These are phyloP conservation scores for Acephala macrosclerotiorum DNA, from an alignment of 2,329 filamentous ascomycete genomes.

Conservation along the genomic window DNA sequence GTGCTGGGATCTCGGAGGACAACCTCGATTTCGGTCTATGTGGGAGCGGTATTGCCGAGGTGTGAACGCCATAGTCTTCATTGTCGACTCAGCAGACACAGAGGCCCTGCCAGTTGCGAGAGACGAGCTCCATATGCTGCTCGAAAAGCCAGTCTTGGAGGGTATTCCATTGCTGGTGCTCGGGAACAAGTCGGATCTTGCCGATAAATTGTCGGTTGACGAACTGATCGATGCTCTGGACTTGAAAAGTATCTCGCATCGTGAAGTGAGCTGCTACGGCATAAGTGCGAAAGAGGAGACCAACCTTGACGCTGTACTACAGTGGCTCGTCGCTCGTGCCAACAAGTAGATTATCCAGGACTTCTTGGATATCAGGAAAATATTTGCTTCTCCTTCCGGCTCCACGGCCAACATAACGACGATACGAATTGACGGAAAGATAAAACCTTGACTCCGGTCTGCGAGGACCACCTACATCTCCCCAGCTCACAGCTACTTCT, in stretches of 20 bases:
- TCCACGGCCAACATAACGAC: constrained; percentile 54
- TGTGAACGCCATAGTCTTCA: constrained; percentile 97
- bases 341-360: constrained; percentile 47
- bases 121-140: constrained; percentile 89
- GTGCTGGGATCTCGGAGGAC: constrained; percentile 98
- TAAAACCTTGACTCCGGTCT: constrained; percentile 50
- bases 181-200: constrained; percentile 96
- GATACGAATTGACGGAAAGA: constrained; percentile 59
- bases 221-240: constrained; percentile 94
- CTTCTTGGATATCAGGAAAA: constrained; percentile 8
- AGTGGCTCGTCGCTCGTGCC: constrained; percentile 93
- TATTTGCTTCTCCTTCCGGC: background rate
- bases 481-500: constrained; percentile 40
- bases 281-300: constrained; percentile 99
- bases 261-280: constrained; percentile 97
- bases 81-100: constrained; percentile 93
- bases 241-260: constrained; percentile 85
- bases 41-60: constrained; percentile 99
- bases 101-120: constrained; percentile 82
- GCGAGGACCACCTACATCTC: constrained; percentile 55
- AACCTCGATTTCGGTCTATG: constrained; percentile 97
- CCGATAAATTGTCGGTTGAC: constrained; percentile 90
- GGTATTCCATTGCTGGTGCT: constrained; percentile 93
- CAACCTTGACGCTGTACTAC: constrained; percentile 94
- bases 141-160: constrained; percentile 83